Evolutionary conservation across 257 asterid genomes (phyloP).

Genomic region (Solanum sitiens): DNA sequence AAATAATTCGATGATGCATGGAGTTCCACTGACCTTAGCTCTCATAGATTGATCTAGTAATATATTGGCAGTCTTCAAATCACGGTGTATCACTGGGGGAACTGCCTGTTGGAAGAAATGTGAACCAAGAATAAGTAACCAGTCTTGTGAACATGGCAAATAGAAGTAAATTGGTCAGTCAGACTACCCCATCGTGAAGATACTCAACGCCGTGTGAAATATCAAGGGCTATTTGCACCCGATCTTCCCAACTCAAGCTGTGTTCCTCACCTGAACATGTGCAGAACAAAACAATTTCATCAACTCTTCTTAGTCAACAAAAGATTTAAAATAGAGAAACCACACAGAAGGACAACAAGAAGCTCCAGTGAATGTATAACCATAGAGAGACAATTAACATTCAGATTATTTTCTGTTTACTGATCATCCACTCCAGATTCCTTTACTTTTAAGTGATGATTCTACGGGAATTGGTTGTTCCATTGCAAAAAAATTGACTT

Average conservation of each 20-base stretch:
- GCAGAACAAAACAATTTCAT: constrained; percentile 2
- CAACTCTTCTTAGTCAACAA: not conserved
- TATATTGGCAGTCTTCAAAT: constrained; percentile 81
- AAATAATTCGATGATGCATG: not conserved
- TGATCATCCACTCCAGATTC: not conserved
- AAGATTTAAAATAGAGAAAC: not conserved
- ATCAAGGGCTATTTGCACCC: constrained; percentile 85
- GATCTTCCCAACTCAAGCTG: constrained; percentile 79
- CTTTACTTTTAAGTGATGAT: not conserved
- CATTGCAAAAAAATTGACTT: not conserved
- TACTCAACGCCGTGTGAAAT: constrained; percentile 92
- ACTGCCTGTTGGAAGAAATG: constrained; percentile 59
- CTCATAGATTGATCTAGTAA: constrained; percentile 70
- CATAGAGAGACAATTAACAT: not conserved
- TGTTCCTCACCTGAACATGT: constrained; percentile 42
- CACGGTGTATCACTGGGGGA: constrained; percentile 91
- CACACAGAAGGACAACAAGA: constrained; percentile 1
- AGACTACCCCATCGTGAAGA: constrained; percentile 95
- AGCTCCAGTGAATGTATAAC: not conserved
- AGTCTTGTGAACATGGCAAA: not conserved
- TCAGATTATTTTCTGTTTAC: not conserved
- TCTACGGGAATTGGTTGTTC: not conserved
- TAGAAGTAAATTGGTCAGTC: not conserved
- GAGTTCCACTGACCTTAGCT: constrained; percentile 55
- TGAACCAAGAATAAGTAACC: not conserved